Conservation (phyloP, 177 flowering plant genomes). For the Vitis hybrid region DNA sequence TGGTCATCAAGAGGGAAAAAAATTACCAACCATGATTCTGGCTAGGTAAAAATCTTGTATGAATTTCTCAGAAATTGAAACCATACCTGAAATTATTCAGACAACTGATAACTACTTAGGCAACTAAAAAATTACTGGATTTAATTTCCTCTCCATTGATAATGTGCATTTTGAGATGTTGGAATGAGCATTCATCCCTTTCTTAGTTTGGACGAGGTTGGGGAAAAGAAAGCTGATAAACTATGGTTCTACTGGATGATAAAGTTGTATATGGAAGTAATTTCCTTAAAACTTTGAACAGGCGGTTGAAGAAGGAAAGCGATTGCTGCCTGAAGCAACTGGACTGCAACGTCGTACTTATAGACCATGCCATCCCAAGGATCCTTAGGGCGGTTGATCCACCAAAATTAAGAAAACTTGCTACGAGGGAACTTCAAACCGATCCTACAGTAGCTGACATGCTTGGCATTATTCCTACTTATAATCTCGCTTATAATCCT, state of each 20-base stretch:
- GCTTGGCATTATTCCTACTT: constrained; percentile 2
- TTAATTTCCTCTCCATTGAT: neutral
- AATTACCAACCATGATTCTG: too few relatives aligned
- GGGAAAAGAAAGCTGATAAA: too few relatives aligned
- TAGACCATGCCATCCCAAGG: constrained; percentile 18
- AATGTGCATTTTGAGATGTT: too few relatives aligned
- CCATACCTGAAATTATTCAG: neutral
- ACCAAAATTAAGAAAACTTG: neutral
- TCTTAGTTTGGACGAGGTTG: too few relatives aligned
- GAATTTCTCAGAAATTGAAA: neutral
- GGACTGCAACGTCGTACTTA: constrained; percentile 27
- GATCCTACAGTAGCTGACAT: constrained; percentile 9
- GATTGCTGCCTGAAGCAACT: constrained; percentile 31
- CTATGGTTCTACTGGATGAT: neutral
- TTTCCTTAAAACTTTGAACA: constrained; percentile 12
- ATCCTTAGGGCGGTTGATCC: constrained; percentile 11
- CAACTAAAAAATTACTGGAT: neutral
- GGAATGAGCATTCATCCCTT: too few relatives aligned
- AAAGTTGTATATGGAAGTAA: neutral
- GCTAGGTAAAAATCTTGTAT: neutral
- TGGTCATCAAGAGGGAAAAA: too few relatives aligned
- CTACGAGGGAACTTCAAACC: neutral
- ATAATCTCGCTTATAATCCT: neutral
- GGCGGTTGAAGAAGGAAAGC: constrained; percentile 36
- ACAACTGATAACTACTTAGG: neutral